These are phyloP conservation scores for Verticillium klebahnii DNA, from an alignment of 2,329 filamentous ascomycete genomes.

Conservation along the genomic window DNA sequence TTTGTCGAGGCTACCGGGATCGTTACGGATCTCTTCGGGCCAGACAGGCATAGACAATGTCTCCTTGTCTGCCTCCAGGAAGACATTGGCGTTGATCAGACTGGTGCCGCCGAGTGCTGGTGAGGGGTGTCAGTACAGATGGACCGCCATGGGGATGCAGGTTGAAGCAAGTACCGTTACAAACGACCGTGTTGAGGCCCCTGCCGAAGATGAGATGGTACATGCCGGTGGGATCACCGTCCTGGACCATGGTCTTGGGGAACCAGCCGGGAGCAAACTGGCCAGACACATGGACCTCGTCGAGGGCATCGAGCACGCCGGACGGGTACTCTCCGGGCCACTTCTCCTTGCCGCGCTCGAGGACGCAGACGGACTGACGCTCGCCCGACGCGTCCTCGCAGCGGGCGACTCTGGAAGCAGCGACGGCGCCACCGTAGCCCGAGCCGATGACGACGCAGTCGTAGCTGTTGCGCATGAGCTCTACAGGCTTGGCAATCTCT, in stretches of 20 bases:
- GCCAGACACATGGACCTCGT: conserved; percentile 53
- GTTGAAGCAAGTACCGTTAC: conserved; percentile 40
- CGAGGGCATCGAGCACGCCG: conserved; percentile 37
- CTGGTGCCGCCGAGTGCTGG: conserved; percentile 60
- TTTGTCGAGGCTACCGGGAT: conserved; percentile 34
- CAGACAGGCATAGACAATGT: conserved; percentile 51
- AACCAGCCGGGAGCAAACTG: conserved; percentile 39
- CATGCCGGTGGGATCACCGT: conserved; percentile 54
- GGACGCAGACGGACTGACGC: conserved; percentile 54
- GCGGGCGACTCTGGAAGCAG: conserved; percentile 60
- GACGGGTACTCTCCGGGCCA: conserved; percentile 64
- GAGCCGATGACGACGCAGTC: conserved; percentile 66
- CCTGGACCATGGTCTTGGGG: conserved; percentile 35
- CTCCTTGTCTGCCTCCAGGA: conserved; percentile 52
- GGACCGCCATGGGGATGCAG: not conserved
- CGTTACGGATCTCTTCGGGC: conserved; percentile 51
- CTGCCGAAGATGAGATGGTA: conserved; percentile 60
- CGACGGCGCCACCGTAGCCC: conserved; percentile 64
- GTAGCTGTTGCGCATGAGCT: conserved; percentile 53
- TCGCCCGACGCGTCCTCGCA: conserved; percentile 29
- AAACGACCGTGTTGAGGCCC: conserved; percentile 59
- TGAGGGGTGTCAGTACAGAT: conserved; percentile 3
- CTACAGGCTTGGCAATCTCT: conserved; percentile 51
- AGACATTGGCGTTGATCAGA: conserved; percentile 64
- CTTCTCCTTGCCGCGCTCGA: conserved; percentile 60